Base-by-base conservation (phyloP, 1,139 yeast species). In the Saccharomyces hybrid region DNA sequence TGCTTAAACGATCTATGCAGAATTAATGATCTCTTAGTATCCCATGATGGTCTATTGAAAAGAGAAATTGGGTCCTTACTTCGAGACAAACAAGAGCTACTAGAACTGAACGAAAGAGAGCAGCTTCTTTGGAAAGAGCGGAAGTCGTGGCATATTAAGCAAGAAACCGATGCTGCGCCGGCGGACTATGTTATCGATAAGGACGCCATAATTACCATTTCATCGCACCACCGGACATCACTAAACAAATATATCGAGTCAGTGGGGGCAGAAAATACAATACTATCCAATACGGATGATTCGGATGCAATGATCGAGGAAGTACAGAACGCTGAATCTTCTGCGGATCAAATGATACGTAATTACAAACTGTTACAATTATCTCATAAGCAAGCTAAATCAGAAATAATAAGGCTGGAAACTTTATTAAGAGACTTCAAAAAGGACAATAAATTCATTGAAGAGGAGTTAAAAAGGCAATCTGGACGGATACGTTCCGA, bases 1-100 rank as follows among this genome's bases (percentile, higher is more conserved):
- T 65, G 69, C 48, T 57, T 66, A 23, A 61, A 62, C 47, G 70
- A 67, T 51, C 46, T 66, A 29, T 57, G 59, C 47, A 57, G 49
- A 8, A 49, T 67, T 44, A 65, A 67, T 55, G 59, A 60, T 16
- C 53, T 59, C 56, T 56, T 66, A 16, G 61, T 62, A 2, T 55
- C 64, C 1, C 60, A 56, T 46, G 60, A 65, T 49, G 71, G 71
- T 13, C 58, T 61, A 25, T 57, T 67, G n/a, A 60, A 56, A 42
- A 56, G 53, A 20, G 63, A 61, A 38, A 58, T 67, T 11, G 54
- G 52, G 5, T 25, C 44, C 9, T 47, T 65, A 27, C 51, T 51
- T 31, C 51, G 55, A 47, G 41, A 54, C 11, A 60, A 57, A 49
- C 49, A 48, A 2, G 57, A 58, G 47, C 51, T 66, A 20, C 48